Base-by-base conservation (phyloP, 73 alveolate genomes). In the Paraurostyla sp. region DNA sequence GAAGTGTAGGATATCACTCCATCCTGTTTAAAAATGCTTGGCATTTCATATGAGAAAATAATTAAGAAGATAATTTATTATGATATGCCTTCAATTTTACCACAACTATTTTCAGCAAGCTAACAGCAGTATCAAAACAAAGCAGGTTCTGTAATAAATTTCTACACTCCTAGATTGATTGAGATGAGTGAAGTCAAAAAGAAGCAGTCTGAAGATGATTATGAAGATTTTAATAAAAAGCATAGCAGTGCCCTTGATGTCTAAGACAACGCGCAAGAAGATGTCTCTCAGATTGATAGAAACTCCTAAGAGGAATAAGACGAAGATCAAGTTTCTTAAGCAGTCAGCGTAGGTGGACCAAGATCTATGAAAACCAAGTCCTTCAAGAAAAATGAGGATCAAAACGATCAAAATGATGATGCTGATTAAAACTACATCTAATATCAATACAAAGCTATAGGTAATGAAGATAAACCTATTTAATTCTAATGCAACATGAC, bases 1-100 rank as follows among this genome's bases (percentile, higher is more conserved):
- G 78, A 71, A 27, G 48, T 85, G 27, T 52, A 36, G n/a, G 93
- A 85, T 22, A 49, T 68, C 27, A 68, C 93, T 7, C 75, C 88
- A 15, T 43, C 87, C 23, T 85, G 93, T 41, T 43, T 49, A 15
- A 35, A 85, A 18, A 33, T 85, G 65, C 71, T 85, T 9, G 82
- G 71, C 23, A 35, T 85, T 3, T 36, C 81, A 13, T 40, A 45
- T 18, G 93, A 85, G 27, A 51, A 49, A 23, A 22, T 85, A 25
- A 80, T 49, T 33, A 71, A 68, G 80, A 85, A 71, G 50, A 50
- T 60, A n/a, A 54, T 78, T 27, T 78, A 52, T 41, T 78, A 78
- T 38, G 89, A 78, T 54, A 40, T 78, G 60, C 80, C 76, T 2
- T 9, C 76, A 7, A 18, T 78, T 4, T 23, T 78, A 63, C 89